Evolutionary conservation across 306 rosid species (phyloP), one percentile per base, ranked within the genome.

Genomic region (Casuarina equisetifolia): DNA sequence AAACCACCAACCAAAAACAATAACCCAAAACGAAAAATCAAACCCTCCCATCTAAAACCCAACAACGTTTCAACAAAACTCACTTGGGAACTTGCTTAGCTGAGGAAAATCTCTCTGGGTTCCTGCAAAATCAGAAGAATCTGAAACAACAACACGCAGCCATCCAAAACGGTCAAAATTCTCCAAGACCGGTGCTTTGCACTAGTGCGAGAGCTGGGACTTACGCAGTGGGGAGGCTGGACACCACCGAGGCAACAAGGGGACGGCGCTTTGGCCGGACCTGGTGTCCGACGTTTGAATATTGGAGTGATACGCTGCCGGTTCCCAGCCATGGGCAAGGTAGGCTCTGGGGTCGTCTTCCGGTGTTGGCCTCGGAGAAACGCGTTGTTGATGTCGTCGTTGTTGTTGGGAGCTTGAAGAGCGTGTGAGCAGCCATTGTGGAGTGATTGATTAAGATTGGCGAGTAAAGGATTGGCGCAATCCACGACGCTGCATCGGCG

Each of bases 211-310:
- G 78, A 77, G 62, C 58, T 67, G 66, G 49, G 49, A 66, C 86
- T 86, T 87, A 93, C 97, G 89, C 85, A 2, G 85, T 91, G 35
- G 97, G 95, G 73, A 93, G 95, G 85, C 92, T 86, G 70, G 79
- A 51, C 61, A 91, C 80, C 76, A 84, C 83, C 42, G 83, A 74
- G 82, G 91, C 82, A 3, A 85, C 72, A 52, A 82, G 32, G 38
- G 84, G 82, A 1, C 78, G 94, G 83, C 68, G 81, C 19, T 70
- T 86, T 57, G 74, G 11, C 51, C 0, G 81, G 76, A 59, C 55
- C 13, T 69, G 83, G n/a, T 74, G 59, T 58, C 74, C 73, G 77
- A 88, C 53, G 72, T 5, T 73, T 53, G 82, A 61, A 10, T 79
- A 66, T 6, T 50, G 82, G 46, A 88, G 82, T 61, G 83, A 74